Conservation (phyloP, 345 rosid genomes). For the Gossypium rotundifolium region DNA sequence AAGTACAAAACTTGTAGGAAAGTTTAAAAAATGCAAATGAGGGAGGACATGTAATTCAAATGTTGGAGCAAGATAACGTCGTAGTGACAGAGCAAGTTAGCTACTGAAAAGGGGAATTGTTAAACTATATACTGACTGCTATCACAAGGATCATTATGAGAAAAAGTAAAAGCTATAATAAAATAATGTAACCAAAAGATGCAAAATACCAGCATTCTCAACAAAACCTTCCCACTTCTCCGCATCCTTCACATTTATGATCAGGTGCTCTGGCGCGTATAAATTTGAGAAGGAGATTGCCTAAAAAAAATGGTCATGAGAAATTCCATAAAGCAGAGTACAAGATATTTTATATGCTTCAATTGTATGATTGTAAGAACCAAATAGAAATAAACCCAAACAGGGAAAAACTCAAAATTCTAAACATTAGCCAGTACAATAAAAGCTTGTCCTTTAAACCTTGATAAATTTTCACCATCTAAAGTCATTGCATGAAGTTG, state of each 20-base stretch:
- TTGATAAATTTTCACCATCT: not conserved
- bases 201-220: constrained; percentile 73
- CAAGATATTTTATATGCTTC: not conserved
- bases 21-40: not conserved
- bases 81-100: not conserved
- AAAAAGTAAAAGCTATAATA: not conserved
- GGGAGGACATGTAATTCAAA: not conserved
- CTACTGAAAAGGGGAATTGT: not conserved
- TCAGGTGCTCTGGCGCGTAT: constrained; percentile 95
- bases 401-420: not conserved
- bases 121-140: not conserved
- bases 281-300: constrained; percentile 63
- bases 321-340: not conserved
- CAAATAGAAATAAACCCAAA: not conserved
- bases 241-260: constrained; percentile 77
- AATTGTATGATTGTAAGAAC: not conserved
- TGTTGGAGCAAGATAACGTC: not conserved
- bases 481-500: not conserved
- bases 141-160: not conserved
- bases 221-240: constrained; percentile 82
- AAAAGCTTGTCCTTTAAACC: not conserved
- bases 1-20: not conserved
- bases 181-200: not conserved
- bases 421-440: not conserved
- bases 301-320: constrained; percentile 23